These are phyloP conservation scores for Cyberlindnera maritima DNA, from an alignment of 805 yeast genomes.

Conservation along the genomic window DNA sequence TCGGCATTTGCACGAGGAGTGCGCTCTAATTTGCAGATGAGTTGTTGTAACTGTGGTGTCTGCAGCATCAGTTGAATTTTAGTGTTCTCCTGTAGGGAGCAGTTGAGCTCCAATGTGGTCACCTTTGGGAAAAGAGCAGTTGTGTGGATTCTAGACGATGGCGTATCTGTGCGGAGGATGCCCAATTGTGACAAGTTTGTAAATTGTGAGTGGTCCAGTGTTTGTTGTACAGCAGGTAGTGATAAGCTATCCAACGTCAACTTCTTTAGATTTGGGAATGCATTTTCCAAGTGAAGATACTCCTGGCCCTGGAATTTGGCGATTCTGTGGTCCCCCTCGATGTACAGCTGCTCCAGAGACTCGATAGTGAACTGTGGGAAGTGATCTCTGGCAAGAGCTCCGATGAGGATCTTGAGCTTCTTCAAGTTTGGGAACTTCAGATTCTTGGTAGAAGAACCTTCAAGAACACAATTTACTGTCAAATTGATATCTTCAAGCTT, in stretches of 20 bases:
- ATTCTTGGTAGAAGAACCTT: neutral
- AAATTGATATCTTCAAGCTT: conserved; percentile 2
- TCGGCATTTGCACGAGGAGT: neutral
- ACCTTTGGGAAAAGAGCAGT: conserved; percentile 5
- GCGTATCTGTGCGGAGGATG: conserved; percentile 1
- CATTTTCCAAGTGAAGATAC: neutral
- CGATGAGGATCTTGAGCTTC: conserved; percentile 2
- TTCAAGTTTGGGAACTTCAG: conserved; percentile 5
- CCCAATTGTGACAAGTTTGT: neutral
- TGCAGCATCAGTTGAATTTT: neutral
- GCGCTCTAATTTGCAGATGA: conserved; percentile 1
- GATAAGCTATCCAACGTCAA: conserved; percentile 7
- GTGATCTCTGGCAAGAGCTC: conserved; percentile 1
- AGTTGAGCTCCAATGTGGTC: conserved; percentile 1
- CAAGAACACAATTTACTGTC: neutral
- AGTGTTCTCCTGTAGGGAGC: neutral
- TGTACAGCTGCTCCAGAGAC: conserved; percentile 3
- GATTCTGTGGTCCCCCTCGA: neutral
- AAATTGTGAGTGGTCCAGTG: neutral
- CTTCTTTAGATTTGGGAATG: conserved; percentile 5
- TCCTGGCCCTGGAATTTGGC: neutral
- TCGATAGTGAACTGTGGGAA: conserved; percentile 10
- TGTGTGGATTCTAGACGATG: neutral
- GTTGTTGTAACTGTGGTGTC: conserved; percentile 3
- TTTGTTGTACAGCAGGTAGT: neutral